Conservation (phyloP, 192 early-diverging fungal species). For the Coemansia sp. region DNA sequence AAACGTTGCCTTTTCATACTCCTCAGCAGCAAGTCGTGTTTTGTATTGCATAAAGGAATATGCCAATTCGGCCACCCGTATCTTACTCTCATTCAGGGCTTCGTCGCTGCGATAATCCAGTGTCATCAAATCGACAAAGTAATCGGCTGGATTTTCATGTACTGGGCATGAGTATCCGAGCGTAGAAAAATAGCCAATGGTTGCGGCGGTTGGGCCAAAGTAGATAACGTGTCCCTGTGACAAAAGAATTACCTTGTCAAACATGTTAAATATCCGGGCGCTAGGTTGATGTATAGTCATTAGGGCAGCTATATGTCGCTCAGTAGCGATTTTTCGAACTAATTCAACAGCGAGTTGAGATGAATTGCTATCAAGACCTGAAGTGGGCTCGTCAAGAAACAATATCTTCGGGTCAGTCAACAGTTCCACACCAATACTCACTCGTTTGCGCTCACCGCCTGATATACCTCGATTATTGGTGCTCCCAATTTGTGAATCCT, state of each 20-base stretch:
- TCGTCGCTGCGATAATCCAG: conserved; percentile 50
- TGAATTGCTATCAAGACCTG: conserved; percentile 72
- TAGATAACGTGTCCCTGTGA: conserved; percentile 66
- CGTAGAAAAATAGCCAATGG: conserved; percentile 51
- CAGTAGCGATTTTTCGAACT: conserved; percentile 59
- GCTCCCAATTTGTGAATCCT: conserved; percentile 58
- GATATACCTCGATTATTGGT: conserved; percentile 54
- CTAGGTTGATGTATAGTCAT: conserved; percentile 92
- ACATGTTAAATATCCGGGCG: conserved; percentile 77
- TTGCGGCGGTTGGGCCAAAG: conserved; percentile 55
- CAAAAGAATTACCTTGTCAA: conserved; percentile 79
- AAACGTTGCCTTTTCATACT: background rate
- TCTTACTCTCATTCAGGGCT: conserved; percentile 28
- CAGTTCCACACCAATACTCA: conserved; percentile 52
- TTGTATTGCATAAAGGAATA: conserved; percentile 32
- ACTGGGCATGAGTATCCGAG: conserved; percentile 65
- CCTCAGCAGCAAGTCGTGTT: background rate
- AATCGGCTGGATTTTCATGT: conserved; percentile 75
- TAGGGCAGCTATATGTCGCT: conserved; percentile 67
- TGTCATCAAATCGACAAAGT: conserved; percentile 66
- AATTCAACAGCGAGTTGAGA: conserved; percentile 66
- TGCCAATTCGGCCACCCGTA: conserved; percentile 45
- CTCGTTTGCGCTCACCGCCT: conserved; percentile 61
- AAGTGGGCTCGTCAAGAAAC: conserved; percentile 63
- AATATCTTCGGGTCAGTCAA: conserved; percentile 59